Evolutionary conservation across 768 basidiomycete genomes (phyloP).

Genomic region (Boletales sp.): DNA sequence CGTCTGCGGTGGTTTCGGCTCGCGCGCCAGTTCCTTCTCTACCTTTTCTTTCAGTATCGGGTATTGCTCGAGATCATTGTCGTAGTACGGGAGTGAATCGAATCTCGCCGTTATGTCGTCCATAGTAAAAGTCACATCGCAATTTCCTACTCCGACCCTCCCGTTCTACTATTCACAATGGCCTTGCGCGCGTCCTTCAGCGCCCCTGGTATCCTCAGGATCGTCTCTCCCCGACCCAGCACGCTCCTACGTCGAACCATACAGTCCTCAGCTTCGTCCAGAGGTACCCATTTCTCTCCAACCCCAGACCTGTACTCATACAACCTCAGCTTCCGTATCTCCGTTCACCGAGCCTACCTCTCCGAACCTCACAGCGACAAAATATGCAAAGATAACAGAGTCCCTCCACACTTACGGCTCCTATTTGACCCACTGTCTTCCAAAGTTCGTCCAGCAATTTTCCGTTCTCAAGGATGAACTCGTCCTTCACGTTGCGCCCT

Average conservation of each 20-base stretch:
- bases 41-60: constrained; percentile 73
- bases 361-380: constrained; percentile 74
- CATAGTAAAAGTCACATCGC: constrained; percentile 20
- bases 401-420: constrained; percentile 89
- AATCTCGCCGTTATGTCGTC: constrained; percentile 36
- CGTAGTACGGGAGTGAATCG: constrained; percentile 92
- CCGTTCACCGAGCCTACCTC: constrained; percentile 91
- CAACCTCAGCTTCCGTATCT: constrained; percentile 51
- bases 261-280: constrained; percentile 44
- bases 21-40: constrained; percentile 70
- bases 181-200: constrained; percentile 31
- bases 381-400: constrained; percentile 70
- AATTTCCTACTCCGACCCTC: constrained; percentile 28
- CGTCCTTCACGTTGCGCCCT: constrained; percentile 81
- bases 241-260: constrained; percentile 37
- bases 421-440: constrained; percentile 88
- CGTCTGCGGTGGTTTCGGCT: constrained; percentile 55
- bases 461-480: constrained; percentile 96
- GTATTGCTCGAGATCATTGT: constrained; percentile 82
- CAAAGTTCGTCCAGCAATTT: constrained; percentile 98
- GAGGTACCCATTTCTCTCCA: constrained; percentile 37
- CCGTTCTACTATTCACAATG: constrained; percentile 28
- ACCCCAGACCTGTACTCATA: constrained; percentile 7
- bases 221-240: constrained; percentile 31
- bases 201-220: too few species aligned